Evolutionary conservation across 805 yeast species (phyloP), one percentile per base, ranked within the genome.

Genomic region (Candida nitratophila): DNA sequence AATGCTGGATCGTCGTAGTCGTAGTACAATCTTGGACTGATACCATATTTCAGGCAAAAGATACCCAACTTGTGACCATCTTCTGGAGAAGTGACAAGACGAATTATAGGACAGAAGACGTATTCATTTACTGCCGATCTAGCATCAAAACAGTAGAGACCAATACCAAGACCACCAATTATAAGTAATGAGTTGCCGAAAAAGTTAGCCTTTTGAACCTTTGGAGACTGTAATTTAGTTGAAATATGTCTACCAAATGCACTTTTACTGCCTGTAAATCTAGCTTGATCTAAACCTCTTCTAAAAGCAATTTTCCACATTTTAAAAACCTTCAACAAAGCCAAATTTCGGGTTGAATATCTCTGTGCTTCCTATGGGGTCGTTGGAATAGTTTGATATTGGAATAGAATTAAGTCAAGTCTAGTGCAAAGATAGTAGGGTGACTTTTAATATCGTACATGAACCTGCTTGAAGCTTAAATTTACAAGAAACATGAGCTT

Each of bases 101-200:
- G 75, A 40, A 86, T 73, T 11, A 83, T 39, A 1, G 98, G 98
- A 65, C 95, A 82, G 43, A 82, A 65, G 1, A 86, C 70, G 56
- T 84, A 86, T 61, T 91, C 93, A 55, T 89, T 90, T 31, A 86
- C 66, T 2, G 86, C 83, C 1, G 96, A 82, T 47, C 95, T 71
- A 10, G 96, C 81, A 64, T 90, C 96, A 43, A 78, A 66, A 55
- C 84, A 86, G 49, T 73, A 71, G 8, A 68, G 57, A 16, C 81
- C 83, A 2, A 69, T 49, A 40, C 69, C 64, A 15, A 61, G 16
- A 3, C 57, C 61, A 30, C 57, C 48, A 14, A 52, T 48, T 6
- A 30, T 8, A 11, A 37, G 15, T 11, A 37, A 16, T n/a, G 40
- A 37, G 17, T 36, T 36, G 3, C 39, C 39, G 4, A 36, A 22